Percentiles rank a stretch among this genome's conserved stretches.
phyloP scores from a whole-genome alignment of 1,284 basidiomycete species.

The Cystobasidiaceae sp. region DNA sequence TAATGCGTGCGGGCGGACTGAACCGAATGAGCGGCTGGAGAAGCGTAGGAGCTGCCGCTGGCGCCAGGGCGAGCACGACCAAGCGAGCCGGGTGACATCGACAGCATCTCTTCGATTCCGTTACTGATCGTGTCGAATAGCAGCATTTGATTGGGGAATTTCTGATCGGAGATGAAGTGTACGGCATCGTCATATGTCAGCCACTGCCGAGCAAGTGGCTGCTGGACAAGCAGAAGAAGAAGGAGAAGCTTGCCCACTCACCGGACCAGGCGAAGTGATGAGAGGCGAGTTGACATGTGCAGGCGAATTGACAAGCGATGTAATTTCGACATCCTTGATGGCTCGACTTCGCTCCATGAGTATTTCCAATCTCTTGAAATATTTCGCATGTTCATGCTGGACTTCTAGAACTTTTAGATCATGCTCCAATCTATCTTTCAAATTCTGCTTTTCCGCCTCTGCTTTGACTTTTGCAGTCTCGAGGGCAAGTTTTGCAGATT shows the following conservation, averaged over 20 bases:
- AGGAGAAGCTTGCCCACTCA: no score
- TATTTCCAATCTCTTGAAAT: slow-evolving; percentile 8
- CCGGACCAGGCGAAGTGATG: background rate
- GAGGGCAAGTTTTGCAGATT: background rate
- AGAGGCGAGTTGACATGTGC: no score
- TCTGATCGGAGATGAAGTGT: background rate
- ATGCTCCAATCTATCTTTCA: slow-evolving; percentile 4
- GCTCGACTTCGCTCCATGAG: slow-evolving; percentile 4
- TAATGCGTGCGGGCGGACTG: no score
- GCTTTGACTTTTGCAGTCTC: background rate
- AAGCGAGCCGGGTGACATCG: background rate
- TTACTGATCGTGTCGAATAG: slow-evolving; percentile 1
- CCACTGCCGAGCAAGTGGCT: background rate
- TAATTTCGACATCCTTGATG: slow-evolving; percentile 10
- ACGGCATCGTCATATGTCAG: background rate
- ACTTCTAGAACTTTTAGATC: slow-evolving; percentile 1
- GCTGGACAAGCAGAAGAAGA: no score
- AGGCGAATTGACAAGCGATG: background rate
- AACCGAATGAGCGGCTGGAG: no score
- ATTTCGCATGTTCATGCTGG: slow-evolving; percentile 9
- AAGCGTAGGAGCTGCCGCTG: no score
- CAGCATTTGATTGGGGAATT: background rate
- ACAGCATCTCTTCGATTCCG: slow-evolving; percentile 8
- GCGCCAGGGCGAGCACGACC: background rate
- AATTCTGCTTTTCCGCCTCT: background rate